Percentiles rank a stretch among this genome's conserved stretches.
These are phyloP conservation scores for Trichaptum fuscoviolaceum DNA, from an alignment of 768 basidiomycete genomes.

Conservation along the genomic window DNA sequence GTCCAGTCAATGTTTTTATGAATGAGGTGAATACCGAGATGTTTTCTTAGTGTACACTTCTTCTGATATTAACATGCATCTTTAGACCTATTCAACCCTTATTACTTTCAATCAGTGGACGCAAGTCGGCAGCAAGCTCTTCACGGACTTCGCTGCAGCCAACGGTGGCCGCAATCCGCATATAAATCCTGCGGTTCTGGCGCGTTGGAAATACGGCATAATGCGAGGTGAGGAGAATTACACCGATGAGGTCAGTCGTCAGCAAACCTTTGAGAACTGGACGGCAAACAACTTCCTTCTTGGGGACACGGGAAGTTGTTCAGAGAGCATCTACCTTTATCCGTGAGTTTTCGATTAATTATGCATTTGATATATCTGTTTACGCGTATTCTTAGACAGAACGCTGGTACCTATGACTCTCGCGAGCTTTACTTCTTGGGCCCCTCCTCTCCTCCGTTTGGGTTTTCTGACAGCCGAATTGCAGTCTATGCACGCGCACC, in stretches of 20 bases:
- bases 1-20: conserved; percentile 19
- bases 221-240: conserved; percentile 15
- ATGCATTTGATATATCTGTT: not conserved
- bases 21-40: conserved; percentile 8
- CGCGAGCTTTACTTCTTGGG: conserved; percentile 9
- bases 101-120: conserved; percentile 22
- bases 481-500: conserved; percentile 21
- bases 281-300: conserved; percentile 19
- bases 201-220: conserved; percentile 19
- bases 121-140: conserved; percentile 24
- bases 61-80: not conserved
- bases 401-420: not conserved
- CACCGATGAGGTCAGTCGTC: conserved; percentile 21
- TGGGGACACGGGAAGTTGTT: conserved; percentile 19
- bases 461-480: conserved; percentile 20
- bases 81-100: conserved; percentile 21
- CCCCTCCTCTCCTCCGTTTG: conserved; percentile 19
- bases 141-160: conserved; percentile 19
- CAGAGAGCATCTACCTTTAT: conserved; percentile 24
- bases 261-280: conserved; percentile 26
- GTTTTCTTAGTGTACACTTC: no score
- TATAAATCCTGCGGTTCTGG: conserved; percentile 24
- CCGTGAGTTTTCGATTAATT: conserved; percentile 19
- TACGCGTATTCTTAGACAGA: not conserved
- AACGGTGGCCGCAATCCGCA: conserved; percentile 22